Percentiles rank a stretch among this genome's conserved stretches.
Evolutionary conservation across 352 stramenopile genomes (phyloP).

Genomic region (Phytophthora litchii): DNA sequence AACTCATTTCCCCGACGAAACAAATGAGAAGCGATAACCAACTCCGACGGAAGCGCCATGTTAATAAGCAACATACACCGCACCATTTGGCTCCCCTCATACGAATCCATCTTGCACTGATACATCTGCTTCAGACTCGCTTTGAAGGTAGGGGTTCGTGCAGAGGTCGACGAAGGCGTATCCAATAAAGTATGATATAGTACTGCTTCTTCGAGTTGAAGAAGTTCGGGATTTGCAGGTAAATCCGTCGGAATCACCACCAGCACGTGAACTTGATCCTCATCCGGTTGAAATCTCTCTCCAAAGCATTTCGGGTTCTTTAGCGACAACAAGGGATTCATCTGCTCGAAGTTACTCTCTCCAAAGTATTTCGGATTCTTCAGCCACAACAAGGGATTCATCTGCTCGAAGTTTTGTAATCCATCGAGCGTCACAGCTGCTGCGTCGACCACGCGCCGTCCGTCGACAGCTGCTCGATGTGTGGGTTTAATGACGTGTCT

Average conservation of each 20-base stretch:
- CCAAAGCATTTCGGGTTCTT: slow-evolving; percentile 27
- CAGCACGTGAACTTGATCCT: slow-evolving; percentile 27
- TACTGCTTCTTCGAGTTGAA: slow-evolving; percentile 9
- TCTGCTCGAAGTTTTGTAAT: too few relatives aligned
- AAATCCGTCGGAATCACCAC: slow-evolving; percentile 10
- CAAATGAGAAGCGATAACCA: slow-evolving; percentile 26
- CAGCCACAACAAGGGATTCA: too few relatives aligned
- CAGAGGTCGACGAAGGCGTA: slow-evolving; percentile 1
- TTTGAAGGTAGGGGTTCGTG: slow-evolving; percentile 13
- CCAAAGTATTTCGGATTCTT: too few relatives aligned
- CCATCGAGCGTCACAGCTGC: slow-evolving; percentile 6
- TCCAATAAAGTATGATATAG: slow-evolving; percentile 16
- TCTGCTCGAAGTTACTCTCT: slow-evolving; percentile 27
- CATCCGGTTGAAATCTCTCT: slow-evolving; percentile 18
- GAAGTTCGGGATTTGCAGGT: not conserved
- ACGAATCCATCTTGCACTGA: slow-evolving; percentile 13
- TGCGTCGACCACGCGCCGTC: slow-evolving; percentile 18
- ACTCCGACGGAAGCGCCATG: slow-evolving; percentile 13
- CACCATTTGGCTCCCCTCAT: slow-evolving; percentile 10
- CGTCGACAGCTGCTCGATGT: too few relatives aligned
- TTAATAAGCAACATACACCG: slow-evolving; percentile 29
- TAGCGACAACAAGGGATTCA: slow-evolving; percentile 15
- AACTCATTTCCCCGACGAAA: slow-evolving; percentile 20
- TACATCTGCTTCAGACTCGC: slow-evolving; percentile 13
- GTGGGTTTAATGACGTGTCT: too few relatives aligned